A percentile compares a stretch with the other conserved stretches of the same genome.
Conservation (phyloP, 106 monocot genomes). For the Ottelia alismoides region DNA sequence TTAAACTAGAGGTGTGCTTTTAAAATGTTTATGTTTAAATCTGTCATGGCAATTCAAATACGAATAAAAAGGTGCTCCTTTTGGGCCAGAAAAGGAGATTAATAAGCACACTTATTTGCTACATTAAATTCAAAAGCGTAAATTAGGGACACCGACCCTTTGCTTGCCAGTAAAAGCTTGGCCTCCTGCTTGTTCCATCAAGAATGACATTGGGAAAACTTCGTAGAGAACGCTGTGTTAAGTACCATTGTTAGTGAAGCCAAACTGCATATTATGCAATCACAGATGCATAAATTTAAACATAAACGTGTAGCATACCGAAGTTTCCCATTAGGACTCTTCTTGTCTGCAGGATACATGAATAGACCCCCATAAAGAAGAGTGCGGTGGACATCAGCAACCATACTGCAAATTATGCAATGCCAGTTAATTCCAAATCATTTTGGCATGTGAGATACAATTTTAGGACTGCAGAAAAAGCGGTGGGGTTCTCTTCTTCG, state of each 20-base stretch:
- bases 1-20: too few species aligned
- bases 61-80: too few species aligned
- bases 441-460: background rate
- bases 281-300: background rate
- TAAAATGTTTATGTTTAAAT: too few species aligned
- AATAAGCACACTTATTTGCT: too few species aligned
- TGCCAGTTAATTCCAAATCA: too few species aligned
- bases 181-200: conserved; percentile 97
- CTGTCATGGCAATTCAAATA: too few species aligned
- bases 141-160: too few species aligned
- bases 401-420: conserved; percentile 69
- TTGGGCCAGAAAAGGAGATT: too few species aligned
- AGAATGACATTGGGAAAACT: conserved; percentile 98
- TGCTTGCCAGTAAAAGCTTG: conserved; percentile 90
- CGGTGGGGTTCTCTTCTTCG: too few species aligned
- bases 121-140: too few species aligned
- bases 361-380: conserved; percentile 98
- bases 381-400: conserved; percentile 95
- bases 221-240: conserved; percentile 84
- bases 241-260: background rate
- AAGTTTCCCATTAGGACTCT: conserved; percentile 89
- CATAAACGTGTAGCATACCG: conserved; percentile 34
- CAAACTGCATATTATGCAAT: background rate
- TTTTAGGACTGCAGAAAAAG: background rate
- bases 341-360: conserved; percentile 95